Evolutionary conservation across 495 filamentous ascomycete genomes (phyloP), one percentile per base, ranked within the genome.

Genomic region (Polyplosphaeria fusca): DNA sequence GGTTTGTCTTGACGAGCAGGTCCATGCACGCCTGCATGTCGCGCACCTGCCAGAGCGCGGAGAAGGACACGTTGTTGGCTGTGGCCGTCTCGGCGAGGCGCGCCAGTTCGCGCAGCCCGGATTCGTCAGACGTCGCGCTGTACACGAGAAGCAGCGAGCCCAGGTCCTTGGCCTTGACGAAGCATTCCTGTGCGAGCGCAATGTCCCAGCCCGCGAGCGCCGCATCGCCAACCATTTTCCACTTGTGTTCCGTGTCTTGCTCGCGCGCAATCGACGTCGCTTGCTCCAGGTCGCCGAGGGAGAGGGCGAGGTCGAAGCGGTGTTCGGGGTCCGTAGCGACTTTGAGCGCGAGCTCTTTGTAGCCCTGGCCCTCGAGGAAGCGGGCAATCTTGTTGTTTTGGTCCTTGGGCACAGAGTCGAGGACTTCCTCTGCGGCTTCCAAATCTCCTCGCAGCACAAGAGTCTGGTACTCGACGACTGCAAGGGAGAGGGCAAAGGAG

Each of bases 391-490:
- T 96, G 73, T 93, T 95, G 73, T 91, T 88, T 68, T 97, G 89
- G 49, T 95, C 91, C 19, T 85, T 75, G 0, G 91, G 91, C 42
- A 98, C 88, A 39, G 83, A 84, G 26, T 80, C 72, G 4, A 99
- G 84, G 43, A 96, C 74, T 66, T 95, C 90, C 1, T 87, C 83
- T 0, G 93, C 94, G 20, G 87, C 79, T 39, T 96, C 93, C 82
- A 97, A 86, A 65, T 97, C 93, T n/a, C 83, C 90, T 19, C 93
- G 87, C 24, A 99, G 82, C 16, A 99, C 90, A 26, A 97, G 78
- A 4, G 93, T 99, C 71, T 99, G 93, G 67, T 97, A 99, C 71
- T 96, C 91, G 24, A 97, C 83, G 25, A 97, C 91, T n/a, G 86
- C 84, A 16, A 97, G 83, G 3, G 93, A 96, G 19, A 99, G 83